These are phyloP conservation scores for Trifolium pratense DNA, from an alignment of 306 rosid species.

Conservation along the genomic window DNA sequence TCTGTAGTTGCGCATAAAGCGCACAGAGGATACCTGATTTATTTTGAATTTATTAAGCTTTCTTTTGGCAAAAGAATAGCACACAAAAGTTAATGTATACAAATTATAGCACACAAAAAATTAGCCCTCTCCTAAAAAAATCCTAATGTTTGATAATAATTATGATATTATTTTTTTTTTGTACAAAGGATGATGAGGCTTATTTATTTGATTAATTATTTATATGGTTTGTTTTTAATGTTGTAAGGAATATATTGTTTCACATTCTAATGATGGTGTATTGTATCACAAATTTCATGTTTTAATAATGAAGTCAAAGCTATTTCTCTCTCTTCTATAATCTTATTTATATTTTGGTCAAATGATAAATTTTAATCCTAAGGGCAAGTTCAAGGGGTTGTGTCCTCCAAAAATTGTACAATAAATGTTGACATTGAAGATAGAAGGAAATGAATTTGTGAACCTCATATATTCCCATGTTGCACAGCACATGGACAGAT, in stretches of 20 bases:
- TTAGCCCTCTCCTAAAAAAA: conserved; percentile 66
- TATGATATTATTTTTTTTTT: conserved; percentile 31
- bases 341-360: conserved; percentile 35
- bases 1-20: too few relatives aligned
- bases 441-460: conserved; percentile 22
- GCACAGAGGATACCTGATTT: too few relatives aligned
- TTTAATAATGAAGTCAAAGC: conserved; percentile 40
- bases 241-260: conserved; percentile 49
- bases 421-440: conserved; percentile 40
- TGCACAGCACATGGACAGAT: conserved; percentile 66
- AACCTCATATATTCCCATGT: conserved; percentile 49
- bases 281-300: conserved; percentile 3
- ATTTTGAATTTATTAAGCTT: too few relatives aligned
- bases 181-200: conserved; percentile 80
- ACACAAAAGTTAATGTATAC: conserved; percentile 10
- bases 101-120: conserved; percentile 12
- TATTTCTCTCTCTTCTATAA: conserved; percentile 31
- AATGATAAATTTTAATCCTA: conserved; percentile 23
- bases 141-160: conserved; percentile 36
- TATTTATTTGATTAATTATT: conserved; percentile 30
- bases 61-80: neutral
- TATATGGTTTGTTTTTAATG: conserved; percentile 28
- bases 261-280: conserved; percentile 33
- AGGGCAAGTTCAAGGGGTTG: conserved; percentile 47
- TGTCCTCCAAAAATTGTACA: conserved; percentile 47